Evolutionary conservation across 2,329 filamentous ascomycete species (phyloP), one percentile per base, ranked within the genome.

Genomic region (Calonectria leucothoes): DNA sequence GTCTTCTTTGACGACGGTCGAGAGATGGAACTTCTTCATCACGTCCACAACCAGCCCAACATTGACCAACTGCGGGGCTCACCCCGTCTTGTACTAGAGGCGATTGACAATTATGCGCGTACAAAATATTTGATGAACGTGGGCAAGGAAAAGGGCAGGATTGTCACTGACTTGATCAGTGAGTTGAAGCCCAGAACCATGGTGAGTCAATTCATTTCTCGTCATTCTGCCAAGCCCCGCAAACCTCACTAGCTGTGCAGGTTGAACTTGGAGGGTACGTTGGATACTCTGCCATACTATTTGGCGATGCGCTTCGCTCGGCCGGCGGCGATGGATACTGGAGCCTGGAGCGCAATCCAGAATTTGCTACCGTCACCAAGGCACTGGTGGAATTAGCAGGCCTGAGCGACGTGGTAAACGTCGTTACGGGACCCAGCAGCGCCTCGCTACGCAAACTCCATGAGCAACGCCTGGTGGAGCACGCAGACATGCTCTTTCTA

Each of bases 221-320:
- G n/a, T 35, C 27, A 29, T n/a, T 29, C 11, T 45, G 2, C 5
- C n/a, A 17, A 25, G 7, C n/a, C 6, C 1, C 14, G 15, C 3
- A 17, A 25, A 29, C n/a, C 15, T n/a, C 11, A 63, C 25, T 20
- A 27, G 2, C 33, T 3, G 0, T n/a, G 5, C 8, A 85, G 83
- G 88, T 96, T 59, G 94, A 97, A 82, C 88, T 97, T 0, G 94
- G 95, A 52, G 93, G 94, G 55, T 97, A 97, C 83, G 89, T 95
- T 27, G 94, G 94, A 48, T 97, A 97, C 86, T 96, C 94, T 0
- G 92, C 93, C 73, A 91, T 97, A 72, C 87, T 95, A 1, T 96
- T 96, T 80, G 93, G 91, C 51, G 88, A 91, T 45, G 92, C 93
- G 0, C 85, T 94, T n/a, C 89, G 90, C 70, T 87, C 89, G 61